phyloP scores from a whole-genome alignment of 768 basidiomycete genomes.

The Lactarius hengduanensis region DNA sequence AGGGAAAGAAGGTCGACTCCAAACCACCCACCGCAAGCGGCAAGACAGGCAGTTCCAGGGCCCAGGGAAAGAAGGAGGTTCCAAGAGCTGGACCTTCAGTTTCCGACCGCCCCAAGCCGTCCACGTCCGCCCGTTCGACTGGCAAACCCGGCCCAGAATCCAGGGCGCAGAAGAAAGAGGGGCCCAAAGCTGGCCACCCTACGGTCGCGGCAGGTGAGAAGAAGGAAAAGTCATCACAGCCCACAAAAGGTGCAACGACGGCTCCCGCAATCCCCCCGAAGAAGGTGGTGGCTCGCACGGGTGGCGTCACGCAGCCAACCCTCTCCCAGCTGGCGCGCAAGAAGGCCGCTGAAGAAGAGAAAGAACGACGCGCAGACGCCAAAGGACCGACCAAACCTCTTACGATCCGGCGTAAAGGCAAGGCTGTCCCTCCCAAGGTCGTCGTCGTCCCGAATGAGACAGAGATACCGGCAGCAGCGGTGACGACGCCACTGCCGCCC shows the following conservation, averaged over 20 bases:
- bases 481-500: conserved; percentile 11
- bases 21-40: neutral
- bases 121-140: conserved; percentile 13
- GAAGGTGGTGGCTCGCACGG: conserved; percentile 20
- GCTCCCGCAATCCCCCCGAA: neutral
- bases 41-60: neutral
- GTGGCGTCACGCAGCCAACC: conserved; percentile 29
- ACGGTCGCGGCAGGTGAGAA: neutral
- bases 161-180: conserved; percentile 6
- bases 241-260: neutral
- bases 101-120: conserved; percentile 10
- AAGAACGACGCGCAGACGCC: conserved; percentile 15
- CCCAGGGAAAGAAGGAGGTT: neutral
- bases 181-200: neutral
- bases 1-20: neutral
- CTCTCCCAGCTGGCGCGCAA: conserved; percentile 29
- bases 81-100: conserved; percentile 2
- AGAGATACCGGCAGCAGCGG: conserved; percentile 9
- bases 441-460: conserved; percentile 4
- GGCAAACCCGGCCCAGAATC: neutral
- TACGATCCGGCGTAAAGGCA: neutral
- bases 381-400: conserved; percentile 19
- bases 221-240: conserved; percentile 7
- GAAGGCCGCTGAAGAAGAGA: conserved; percentile 25
- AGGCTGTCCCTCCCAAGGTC: conserved; percentile 1